A percentile compares a stretch with the other conserved stretches of the same genome.
Evolutionary conservation across 805 yeast species (phyloP).

Genomic region (Torulaspora franciscae): DNA sequence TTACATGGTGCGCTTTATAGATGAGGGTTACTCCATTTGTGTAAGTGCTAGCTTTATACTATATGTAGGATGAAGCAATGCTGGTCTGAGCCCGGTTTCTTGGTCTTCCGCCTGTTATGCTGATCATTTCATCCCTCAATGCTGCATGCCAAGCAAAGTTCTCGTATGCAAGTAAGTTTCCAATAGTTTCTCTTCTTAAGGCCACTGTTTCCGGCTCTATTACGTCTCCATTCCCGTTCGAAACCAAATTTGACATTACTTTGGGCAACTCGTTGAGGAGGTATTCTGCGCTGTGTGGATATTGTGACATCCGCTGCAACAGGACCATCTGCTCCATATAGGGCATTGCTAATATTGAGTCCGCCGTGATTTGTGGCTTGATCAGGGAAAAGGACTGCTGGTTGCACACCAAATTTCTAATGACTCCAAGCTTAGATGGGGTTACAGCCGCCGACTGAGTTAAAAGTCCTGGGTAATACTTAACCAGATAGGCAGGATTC

Average conservation of each 20-base stretch:
- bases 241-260: conserved; percentile 27
- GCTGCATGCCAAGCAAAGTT: conserved; percentile 24
- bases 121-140: conserved; percentile 19
- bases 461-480: conserved; percentile 14
- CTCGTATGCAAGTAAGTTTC: conserved; percentile 21
- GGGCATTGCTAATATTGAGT: conserved; percentile 25
- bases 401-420: conserved; percentile 25
- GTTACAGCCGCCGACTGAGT: conserved; percentile 12
- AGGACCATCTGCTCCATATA: conserved; percentile 34
- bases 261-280: conserved; percentile 21
- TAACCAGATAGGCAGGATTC: conserved; percentile 28
- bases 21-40: not conserved
- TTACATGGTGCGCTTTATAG: conserved; percentile 1
- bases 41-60: no score
- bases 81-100: conserved; percentile 8
- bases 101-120: conserved; percentile 8
- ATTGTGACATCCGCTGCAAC: conserved; percentile 25
- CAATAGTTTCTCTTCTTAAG: conserved; percentile 23
- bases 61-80: conserved; percentile 15
- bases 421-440: conserved; percentile 22
- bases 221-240: conserved; percentile 17
- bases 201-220: conserved; percentile 27
- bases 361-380: conserved; percentile 19
- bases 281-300: conserved; percentile 17
- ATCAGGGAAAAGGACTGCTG: conserved; percentile 21